Evolutionary conservation across 345 rosid species (phyloP), one percentile per base, ranked within the genome.

Genomic region (Gossypium bickii): DNA sequence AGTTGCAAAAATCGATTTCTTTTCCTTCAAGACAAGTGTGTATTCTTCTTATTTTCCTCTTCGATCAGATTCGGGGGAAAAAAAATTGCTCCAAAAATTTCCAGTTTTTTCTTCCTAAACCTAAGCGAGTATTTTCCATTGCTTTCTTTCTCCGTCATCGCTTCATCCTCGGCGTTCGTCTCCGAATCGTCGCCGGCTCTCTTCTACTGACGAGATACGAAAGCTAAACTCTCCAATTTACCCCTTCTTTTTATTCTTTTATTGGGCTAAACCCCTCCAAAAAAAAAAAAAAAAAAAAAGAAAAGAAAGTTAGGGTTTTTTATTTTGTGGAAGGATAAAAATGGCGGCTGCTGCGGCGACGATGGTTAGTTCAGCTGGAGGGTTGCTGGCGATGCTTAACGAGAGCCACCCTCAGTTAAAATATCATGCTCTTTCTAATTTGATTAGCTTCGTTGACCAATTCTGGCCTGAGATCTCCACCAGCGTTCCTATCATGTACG

Each of bases 381-480:
- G 97, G 12, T 82, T 96, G 62, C 89, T 96, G 41, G 98, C 99
- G 77, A 93, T 96, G 99, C 93, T 96, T 53, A 90, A 87, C 78
- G 99, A 96, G 91, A 76, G 68, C 47, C 97, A 93, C 73, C 97
- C 98, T 6, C 81, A 64, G 9, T 85, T 96, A 77, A 96, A 96
- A 81, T 90, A 84, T 53, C 98, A 96, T 78, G 99, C 99, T 1
- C 97, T 96, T 74, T 81, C 84, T 25, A 85, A 89, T 81, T 95
- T 96, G 80, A 96, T 92, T 74, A 89, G 82, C 83, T 88, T 85
- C 58, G 98, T 96, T 11, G 97, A 96, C 80, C 92, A 73, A 68
- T 92, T 89, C 85, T 96, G 99, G 98, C 99, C 97, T 0, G 99
- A 96, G 95, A 96, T 96, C 84, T 96, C 99, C 62, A 96, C 99